Base-by-base conservation (phyloP, 2,329 filamentous ascomycete genomes). In the Ophiostoma sp. region DNA sequence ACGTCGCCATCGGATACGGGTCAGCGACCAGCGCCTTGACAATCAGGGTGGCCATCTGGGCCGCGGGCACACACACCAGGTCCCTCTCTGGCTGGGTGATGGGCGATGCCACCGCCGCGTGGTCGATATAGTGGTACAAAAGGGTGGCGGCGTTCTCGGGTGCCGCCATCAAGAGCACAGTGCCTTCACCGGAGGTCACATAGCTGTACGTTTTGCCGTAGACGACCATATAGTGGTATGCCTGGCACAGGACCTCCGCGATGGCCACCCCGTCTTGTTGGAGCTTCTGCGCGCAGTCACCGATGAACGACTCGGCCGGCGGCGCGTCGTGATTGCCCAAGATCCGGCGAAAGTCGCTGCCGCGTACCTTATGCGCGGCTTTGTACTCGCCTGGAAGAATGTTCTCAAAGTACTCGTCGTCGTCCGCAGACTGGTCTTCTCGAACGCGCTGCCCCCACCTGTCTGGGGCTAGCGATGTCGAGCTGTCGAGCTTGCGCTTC, bases 181-280 rank as follows among this genome's bases (percentile, higher is more conserved):
- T 55, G 9, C 14, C 27, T 27, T 64, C 41, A 3, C 62, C 62
- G 7, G 41, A 44, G 5, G 60, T 45, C 2, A 42, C 18, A 18
- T 52, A 66, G 42, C 64, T 38, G n/a, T 52, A 42, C 18, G 14
- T 14, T 4, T n/a, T 49, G 7, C 64, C 38, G 18, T 11, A 66
- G 47, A n/a, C 40, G 27, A 64, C 27, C 41, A 64, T 64, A 8
- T 64, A 64, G n/a, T 64, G 62, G 41, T 64, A 64, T 11, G n/a
- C 12, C 62, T 64, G 62, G 41, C 62, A 49, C 9, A 65, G 36
- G 42, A 52, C 16, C 62, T 27, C 5, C 9, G 64, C 64, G 14
- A 66, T 2, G n/a, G 47, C 40, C 14, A 58, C 8, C 16, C 42
- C 47, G 11, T 44, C 12, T 9, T 58, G 18, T 12, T 16, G 1